These are phyloP conservation scores for Serendipita indica DNA, from an alignment of 768 basidiomycete genomes.

Conservation along the genomic window DNA sequence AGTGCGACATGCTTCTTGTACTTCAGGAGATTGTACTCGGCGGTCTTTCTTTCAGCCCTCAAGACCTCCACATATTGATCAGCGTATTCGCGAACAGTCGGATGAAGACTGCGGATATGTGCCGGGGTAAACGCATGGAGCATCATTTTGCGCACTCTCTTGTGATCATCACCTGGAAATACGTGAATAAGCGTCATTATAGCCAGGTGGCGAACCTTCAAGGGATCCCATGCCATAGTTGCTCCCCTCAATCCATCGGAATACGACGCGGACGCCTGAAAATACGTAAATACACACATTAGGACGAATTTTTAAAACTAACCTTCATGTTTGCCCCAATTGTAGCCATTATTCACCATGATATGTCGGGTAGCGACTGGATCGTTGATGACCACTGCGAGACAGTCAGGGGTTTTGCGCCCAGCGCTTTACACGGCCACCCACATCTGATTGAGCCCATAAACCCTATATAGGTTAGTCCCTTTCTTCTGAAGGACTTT, in stretches of 20 bases:
- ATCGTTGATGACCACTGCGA: background rate
- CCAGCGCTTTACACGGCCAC: background rate
- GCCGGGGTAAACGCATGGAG: constrained; percentile 1
- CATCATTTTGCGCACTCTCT: constrained; percentile 6
- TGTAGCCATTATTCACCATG: background rate
- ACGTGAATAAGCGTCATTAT: background rate
- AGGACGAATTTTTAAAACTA: too few relatives aligned
- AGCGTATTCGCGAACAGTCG: constrained; percentile 4
- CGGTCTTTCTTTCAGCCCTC: background rate
- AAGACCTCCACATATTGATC: constrained; percentile 1
- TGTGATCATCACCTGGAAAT: background rate
- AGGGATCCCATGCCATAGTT: background rate
- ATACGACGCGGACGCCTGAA: background rate
- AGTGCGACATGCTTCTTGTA: background rate
- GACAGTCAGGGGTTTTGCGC: background rate
- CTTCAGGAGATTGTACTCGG: background rate
- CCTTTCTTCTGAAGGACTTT: too few relatives aligned
- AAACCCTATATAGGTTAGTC: too few relatives aligned
- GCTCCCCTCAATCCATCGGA: constrained; percentile 6
- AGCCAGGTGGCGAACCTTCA: background rate
- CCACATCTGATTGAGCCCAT: constrained; percentile 1
- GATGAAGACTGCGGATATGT: constrained; percentile 1
- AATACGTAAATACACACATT: too few relatives aligned
- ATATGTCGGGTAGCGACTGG: background rate
- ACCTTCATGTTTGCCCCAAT: constrained; percentile 4